phyloP scores from a whole-genome alignment of 495 filamentous ascomycete species.

The Ramalina peruviana region DNA sequence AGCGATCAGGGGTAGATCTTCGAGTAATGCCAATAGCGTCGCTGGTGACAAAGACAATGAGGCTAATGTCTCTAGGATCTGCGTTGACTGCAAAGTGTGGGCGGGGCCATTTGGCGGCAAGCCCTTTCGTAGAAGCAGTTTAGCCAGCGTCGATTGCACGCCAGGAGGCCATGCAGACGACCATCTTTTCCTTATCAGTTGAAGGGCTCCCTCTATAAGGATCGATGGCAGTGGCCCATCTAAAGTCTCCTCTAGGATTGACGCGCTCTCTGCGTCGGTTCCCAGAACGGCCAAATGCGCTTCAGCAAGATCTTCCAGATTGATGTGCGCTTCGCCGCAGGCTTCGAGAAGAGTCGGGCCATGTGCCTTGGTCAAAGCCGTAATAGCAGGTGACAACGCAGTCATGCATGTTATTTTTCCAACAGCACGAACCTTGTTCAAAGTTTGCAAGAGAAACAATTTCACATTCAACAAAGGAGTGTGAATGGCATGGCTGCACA shows the following conservation, averaged over 20 bases:
- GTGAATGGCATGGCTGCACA: constrained; percentile 55
- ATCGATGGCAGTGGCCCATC: constrained; percentile 28
- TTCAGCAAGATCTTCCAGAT: constrained; percentile 40
- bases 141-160: no score
- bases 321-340: constrained; percentile 47
- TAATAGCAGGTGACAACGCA: constrained; percentile 53
- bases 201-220: constrained; percentile 47
- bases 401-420: constrained; percentile 51
- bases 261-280: constrained; percentile 36
- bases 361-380: constrained; percentile 44
- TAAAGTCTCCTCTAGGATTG: constrained; percentile 39
- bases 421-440: constrained; percentile 58
- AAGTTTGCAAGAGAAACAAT: constrained; percentile 48
- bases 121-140: no score
- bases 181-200: constrained; percentile 57
- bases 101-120: no score
- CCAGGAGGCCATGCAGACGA: constrained; percentile 37
- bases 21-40: constrained; percentile 53
- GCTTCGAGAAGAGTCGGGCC: constrained; percentile 26
- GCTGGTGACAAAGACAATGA: constrained; percentile 53
- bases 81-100: constrained; percentile 16
- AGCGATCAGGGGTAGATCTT: constrained; percentile 48
- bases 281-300: constrained; percentile 11
- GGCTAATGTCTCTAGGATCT: constrained; percentile 54
- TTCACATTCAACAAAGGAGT: constrained; percentile 57